Evolutionary conservation across 305 asterid genomes (phyloP), one percentile per base, ranked within the genome.

Genomic region (Solanum hybrid): DNA sequence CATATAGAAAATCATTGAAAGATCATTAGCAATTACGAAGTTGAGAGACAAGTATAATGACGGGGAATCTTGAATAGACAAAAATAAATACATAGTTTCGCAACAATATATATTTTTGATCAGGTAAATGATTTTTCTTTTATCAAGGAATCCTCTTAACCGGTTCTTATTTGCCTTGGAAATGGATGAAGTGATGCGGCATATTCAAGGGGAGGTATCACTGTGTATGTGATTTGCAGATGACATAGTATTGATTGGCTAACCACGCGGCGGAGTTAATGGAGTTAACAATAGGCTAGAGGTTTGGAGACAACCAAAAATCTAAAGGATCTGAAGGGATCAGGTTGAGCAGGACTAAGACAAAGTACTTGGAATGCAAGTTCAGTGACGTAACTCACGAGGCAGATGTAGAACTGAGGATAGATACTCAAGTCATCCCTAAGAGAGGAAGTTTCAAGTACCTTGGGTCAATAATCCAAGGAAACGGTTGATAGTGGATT

Each of bases 1-100:
- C 93, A 93, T 89, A 19, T 60, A 32, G 51, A 85, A 85, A 85
- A 85, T 56, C 45, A 89, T 27, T 87, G 88, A 91, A 91, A 11
- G 40, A 85, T 56, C 51, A 85, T 32, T 56, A 60, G n/a, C 31
- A 32, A 56, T 56, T 60, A 56, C 17, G 32, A 85, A 85, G 76
- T 85, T 56, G 88, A 32, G 51, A 56, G 34, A 85, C 88, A 85
- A 11, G 76, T 32, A 82, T 45, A 31, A 85, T 6, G 76, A 32
- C 11, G 22, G 76, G 76, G 22, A 56, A 31, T 19, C 7, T 26
- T 10, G 34, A 51, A 31, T 51, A 51, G 76, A 85, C 76, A 85
- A 84, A 84, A 85, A 10, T 22, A 85, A 11, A 85, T 56, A 56
- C 5, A 12, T 31, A 85, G 69, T 56, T 56, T 6, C 4, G 31